These are phyloP conservation scores for Chiua sp. DNA, from an alignment of 1,284 basidiomycete genomes.

Conservation along the genomic window DNA sequence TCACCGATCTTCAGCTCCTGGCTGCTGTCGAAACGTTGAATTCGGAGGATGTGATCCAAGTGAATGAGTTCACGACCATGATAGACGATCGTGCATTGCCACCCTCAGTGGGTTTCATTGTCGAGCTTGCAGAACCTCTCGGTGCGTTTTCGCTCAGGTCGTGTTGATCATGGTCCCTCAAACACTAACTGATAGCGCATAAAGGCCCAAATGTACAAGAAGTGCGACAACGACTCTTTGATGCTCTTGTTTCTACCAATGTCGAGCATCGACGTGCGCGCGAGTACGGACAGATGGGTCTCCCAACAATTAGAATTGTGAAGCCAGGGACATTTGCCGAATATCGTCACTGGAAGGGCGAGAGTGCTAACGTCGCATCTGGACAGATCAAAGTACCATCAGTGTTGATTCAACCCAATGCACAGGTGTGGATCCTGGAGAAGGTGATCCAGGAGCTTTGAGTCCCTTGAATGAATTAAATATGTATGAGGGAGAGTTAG, in stretches of 20 bases:
- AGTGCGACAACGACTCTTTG: constrained; percentile 9
- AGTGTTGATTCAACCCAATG: constrained; percentile 9
- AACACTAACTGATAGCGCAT: too few species aligned
- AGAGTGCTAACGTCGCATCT: neutral
- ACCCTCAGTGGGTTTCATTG: constrained; percentile 20
- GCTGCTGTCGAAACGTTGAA: neutral
- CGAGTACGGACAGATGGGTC: neutral
- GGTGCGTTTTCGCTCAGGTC: constrained; percentile 10
- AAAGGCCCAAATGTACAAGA: constrained; percentile 11
- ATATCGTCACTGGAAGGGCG: constrained; percentile 20
- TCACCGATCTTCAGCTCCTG: constrained; percentile 19
- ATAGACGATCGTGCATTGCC: constrained; percentile 14
- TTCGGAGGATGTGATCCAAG: constrained; percentile 6
- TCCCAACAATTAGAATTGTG: constrained; percentile 22
- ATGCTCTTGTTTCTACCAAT: constrained; percentile 13
- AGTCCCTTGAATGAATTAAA: neutral
- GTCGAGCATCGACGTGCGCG: neutral
- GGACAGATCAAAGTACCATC: constrained; percentile 26
- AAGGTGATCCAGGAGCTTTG: constrained; percentile 13
- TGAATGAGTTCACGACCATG: constrained; percentile 21
- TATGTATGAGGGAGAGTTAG: too few species aligned
- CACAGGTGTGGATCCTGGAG: constrained; percentile 16
- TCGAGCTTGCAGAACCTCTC: constrained; percentile 16
- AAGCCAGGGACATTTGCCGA: constrained; percentile 22
- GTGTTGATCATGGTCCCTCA: too few species aligned